Percentiles rank a stretch among this genome's conserved stretches.
These are phyloP conservation scores for Scalesia atractyloides DNA, from an alignment of 129 eudicot species.

Conservation along the genomic window DNA sequence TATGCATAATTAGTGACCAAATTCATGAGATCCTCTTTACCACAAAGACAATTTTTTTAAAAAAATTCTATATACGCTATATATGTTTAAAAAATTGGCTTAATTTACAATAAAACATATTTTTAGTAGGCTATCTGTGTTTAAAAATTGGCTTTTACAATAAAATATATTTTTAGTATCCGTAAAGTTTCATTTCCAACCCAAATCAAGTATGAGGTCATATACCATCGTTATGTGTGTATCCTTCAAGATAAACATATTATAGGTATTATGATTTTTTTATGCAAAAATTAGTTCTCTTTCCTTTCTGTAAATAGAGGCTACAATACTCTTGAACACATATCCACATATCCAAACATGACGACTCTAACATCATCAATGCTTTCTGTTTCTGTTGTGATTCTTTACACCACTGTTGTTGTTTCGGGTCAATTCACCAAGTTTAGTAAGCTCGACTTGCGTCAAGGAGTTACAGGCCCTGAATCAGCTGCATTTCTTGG, in stretches of 20 bases:
- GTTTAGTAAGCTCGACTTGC: slow-evolving; percentile 26
- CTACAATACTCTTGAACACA: slow-evolving; percentile 5
- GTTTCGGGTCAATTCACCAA: slow-evolving; percentile 14
- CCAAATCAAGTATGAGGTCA: not conserved
- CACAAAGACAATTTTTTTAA: not conserved
- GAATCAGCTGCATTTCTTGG: slow-evolving; percentile 36
- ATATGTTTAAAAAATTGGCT: not conserved
- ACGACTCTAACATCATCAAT: slow-evolving; percentile 10
- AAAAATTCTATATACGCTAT: not conserved
- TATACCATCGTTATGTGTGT: not conserved
- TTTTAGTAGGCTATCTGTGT: too few species aligned
- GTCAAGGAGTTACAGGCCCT: slow-evolving; percentile 28
- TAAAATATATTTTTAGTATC: not conserved
- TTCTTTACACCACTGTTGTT: not conserved
- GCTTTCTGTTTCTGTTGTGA: slow-evolving; percentile 7
- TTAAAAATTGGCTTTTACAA: not conserved
- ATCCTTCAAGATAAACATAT: not conserved
- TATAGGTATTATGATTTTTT: too few species aligned
- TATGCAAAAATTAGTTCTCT: not conserved
- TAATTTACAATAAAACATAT: not conserved
- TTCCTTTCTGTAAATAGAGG: slow-evolving; percentile 4
- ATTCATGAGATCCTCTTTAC: too few species aligned
- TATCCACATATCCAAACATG: slow-evolving; percentile 34
- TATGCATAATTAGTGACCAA: too few species aligned
- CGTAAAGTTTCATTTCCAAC: not conserved